Evolutionary conservation across 106 monocot genomes (phyloP), one percentile per base, ranked within the genome.

Genomic region (Iris macrosiphon): DNA sequence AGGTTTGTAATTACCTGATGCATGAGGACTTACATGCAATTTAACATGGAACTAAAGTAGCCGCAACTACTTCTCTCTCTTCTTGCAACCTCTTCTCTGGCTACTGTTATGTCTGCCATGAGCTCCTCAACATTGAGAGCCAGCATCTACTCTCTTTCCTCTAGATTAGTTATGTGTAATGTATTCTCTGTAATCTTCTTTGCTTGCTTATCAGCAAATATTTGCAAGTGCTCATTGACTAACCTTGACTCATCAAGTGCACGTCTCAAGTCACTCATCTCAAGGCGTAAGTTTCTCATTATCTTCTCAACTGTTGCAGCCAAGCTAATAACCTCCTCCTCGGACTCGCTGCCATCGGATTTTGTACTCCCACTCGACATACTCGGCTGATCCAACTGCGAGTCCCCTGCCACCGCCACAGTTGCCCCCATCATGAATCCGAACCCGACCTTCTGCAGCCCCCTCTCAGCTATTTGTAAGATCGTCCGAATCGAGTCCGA

Each of bases 401-500:
- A 25, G 11, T 79, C 82, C 18, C 34, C 72, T n/a, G 43, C 34
- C 6, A 23, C 39, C 17, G 57, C 67, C n/a, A n/a, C n/a, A n/a
- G n/a, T n/a, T n/a, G n/a, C n/a, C 11, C 83, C 79, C 67, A 70
- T 73, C 40, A 80, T 40, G 56, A 83, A 79, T 10, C 68, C 75
- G 40, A 79, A 72, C 14, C 88, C 83, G 15, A 76, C 83, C 46
- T 56, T 89, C 58, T 76, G 88, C 69, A 89, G 46, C 14, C 83
- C 88, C 39, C 69, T 76, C 76, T 64, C 88, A 8, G 88, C 88
- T 27, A 79, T 70, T 45, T 89, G 83, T 44, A 83, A 19, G 26
- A 89, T 83, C 6, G 70, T 62, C 21, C n/a, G n/a, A n/a, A n/a
- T n/a, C n/a, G n/a, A n/a, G n/a, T n/a, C n/a, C n/a, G n/a, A n/a